Percentiles rank a stretch among this genome's conserved stretches.
These are phyloP conservation scores for Tubosaeta sp. DNA, from an alignment of 768 basidiomycete genomes.

Conservation along the genomic window DNA sequence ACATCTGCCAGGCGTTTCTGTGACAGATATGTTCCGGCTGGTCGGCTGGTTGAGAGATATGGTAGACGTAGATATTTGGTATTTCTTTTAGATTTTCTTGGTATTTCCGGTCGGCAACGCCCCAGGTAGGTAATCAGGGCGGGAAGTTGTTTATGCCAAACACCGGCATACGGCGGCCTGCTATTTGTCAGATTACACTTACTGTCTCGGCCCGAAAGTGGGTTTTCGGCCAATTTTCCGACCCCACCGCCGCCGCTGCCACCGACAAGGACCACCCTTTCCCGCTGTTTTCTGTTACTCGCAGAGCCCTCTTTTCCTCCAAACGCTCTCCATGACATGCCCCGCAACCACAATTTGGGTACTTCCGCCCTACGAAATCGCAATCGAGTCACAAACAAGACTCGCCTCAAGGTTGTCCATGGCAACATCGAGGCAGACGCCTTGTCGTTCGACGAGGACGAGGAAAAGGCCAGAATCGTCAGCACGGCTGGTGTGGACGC, in stretches of 20 bases:
- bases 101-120: constrained; percentile 1
- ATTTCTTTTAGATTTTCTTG: constrained; percentile 12
- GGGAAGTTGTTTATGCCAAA: constrained; percentile 28
- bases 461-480: constrained; percentile 78
- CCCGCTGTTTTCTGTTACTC: constrained; percentile 26
- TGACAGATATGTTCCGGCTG: background rate
- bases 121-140: constrained; percentile 28
- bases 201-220: constrained; percentile 51
- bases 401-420: constrained; percentile 78
- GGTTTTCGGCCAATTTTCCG: constrained; percentile 61
- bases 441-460: constrained; percentile 79
- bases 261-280: constrained; percentile 42
- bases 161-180: constrained; percentile 28
- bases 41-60: background rate
- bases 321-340: constrained; percentile 75
- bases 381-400: constrained; percentile 91
- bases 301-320: constrained; percentile 37
- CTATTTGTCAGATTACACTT: constrained; percentile 28
- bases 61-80: constrained; percentile 7
- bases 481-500: constrained; percentile 86
- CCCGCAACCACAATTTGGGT: constrained; percentile 74
- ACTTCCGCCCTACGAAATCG: constrained; percentile 79
- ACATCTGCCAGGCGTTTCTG: background rate
- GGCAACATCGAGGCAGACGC: constrained; percentile 80
- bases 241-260: constrained; percentile 56